Conservation (phyloP, 495 filamentous ascomycete species). For the Acidiella bohemica region DNA sequence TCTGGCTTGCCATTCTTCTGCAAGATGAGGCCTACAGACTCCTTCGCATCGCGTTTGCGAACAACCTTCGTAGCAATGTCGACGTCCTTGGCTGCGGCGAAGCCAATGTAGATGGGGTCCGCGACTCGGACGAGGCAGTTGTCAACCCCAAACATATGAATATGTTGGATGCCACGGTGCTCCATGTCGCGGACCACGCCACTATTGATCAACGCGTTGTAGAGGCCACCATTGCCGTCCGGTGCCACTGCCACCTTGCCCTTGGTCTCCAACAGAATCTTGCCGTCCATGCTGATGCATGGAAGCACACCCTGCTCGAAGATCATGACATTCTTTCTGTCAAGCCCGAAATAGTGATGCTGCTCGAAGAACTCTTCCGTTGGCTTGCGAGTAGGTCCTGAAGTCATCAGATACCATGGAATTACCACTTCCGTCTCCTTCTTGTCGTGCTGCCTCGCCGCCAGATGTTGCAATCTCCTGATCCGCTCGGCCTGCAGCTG, state of each 20-base stretch:
- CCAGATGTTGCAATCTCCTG: slow-evolving; percentile 67
- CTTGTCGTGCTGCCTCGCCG: slow-evolving; percentile 54
- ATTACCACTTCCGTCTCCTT: slow-evolving; percentile 43
- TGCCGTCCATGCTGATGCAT: slow-evolving; percentile 94
- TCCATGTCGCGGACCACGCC: slow-evolving; percentile 81
- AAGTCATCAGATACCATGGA: slow-evolving; percentile 99
- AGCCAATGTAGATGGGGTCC: slow-evolving; percentile 91
- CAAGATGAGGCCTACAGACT: slow-evolving; percentile 90
- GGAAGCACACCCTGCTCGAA: slow-evolving; percentile 97
- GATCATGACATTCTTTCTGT: slow-evolving; percentile 72
- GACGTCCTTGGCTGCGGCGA: slow-evolving; percentile 73
- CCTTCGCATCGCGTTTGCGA: slow-evolving; percentile 91
- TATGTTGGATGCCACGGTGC: slow-evolving; percentile 78
- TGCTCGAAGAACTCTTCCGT: slow-evolving; percentile 89
- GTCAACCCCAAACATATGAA: slow-evolving; percentile 96
- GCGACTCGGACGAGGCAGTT: slow-evolving; percentile 98
- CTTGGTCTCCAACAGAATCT: slow-evolving; percentile 89
- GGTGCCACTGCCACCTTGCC: slow-evolving; percentile 88
- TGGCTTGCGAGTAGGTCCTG: slow-evolving; percentile 80
- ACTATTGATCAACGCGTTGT: slow-evolving; percentile 74
- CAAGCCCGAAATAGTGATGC: slow-evolving; percentile 78
- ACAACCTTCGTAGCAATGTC: slow-evolving; percentile 98
- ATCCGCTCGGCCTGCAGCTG: slow-evolving; percentile 95
- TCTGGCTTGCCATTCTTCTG: slow-evolving; percentile 92
- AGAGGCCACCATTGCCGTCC: slow-evolving; percentile 97